Evolutionary conservation across 2,329 filamentous ascomycete species (phyloP).

Genomic region (Clonostachys rhizophaga): DNA sequence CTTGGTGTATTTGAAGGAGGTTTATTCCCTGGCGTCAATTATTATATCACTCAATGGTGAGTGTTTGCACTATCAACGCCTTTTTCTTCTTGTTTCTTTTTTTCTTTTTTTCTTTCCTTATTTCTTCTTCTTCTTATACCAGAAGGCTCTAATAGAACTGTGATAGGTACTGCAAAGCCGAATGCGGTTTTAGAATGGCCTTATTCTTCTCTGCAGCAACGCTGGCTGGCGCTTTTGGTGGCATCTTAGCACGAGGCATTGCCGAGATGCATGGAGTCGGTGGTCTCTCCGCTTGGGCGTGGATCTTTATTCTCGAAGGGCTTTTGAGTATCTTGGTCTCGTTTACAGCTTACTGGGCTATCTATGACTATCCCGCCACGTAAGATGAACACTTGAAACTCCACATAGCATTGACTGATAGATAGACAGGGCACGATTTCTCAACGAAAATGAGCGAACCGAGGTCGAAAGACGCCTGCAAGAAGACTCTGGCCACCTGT

Average conservation of each 20-base stretch:
- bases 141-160: too few relatives aligned
- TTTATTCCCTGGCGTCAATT: slow-evolving; percentile 52
- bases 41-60: slow-evolving; percentile 55
- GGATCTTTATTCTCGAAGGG: slow-evolving; percentile 68
- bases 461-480: slow-evolving; percentile 16
- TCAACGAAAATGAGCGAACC: slow-evolving; percentile 4
- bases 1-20: slow-evolving; percentile 72
- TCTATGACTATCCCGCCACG: slow-evolving; percentile 68
- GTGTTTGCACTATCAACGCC: slow-evolving; percentile 42
- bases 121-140: too few relatives aligned
- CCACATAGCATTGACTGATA: slow-evolving; percentile 69
- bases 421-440: slow-evolving; percentile 58
- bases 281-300: slow-evolving; percentile 54
- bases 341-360: slow-evolving; percentile 60
- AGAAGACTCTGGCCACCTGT: slow-evolving; percentile 15
- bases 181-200: slow-evolving; percentile 46
- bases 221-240: slow-evolving; percentile 72
- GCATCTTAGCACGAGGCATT: slow-evolving; percentile 66
- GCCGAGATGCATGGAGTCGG: slow-evolving; percentile 64
- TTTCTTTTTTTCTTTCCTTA: slow-evolving; percentile 18
- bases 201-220: slow-evolving; percentile 82
- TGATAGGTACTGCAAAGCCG: too few relatives aligned
- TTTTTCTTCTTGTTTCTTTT: slow-evolving; percentile 18
- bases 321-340: slow-evolving; percentile 66
- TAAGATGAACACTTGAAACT: slow-evolving; percentile 32